Evolutionary conservation across 2,329 filamentous ascomycete genomes (phyloP).

Genomic region (Bisporella sp.): DNA sequence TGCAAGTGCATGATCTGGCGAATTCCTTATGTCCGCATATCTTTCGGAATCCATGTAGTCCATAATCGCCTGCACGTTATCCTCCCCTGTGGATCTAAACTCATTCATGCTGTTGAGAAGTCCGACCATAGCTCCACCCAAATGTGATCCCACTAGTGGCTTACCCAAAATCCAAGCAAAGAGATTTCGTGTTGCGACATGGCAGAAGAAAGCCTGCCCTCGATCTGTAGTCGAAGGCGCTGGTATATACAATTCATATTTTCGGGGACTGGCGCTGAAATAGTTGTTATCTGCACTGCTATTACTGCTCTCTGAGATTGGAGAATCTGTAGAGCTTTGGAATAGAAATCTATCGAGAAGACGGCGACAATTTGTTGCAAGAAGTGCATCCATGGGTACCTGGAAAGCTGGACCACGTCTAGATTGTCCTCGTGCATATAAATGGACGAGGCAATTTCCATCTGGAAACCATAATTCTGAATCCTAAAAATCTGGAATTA

Average conservation of each 20-base stretch:
- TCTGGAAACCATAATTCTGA: constrained; percentile 61
- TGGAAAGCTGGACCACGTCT: constrained; percentile 61
- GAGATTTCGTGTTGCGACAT: constrained; percentile 66
- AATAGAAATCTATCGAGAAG: constrained; percentile 48
- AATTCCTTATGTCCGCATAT: constrained; percentile 59
- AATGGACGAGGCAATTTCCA: constrained; percentile 63
- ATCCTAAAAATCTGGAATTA: constrained; percentile 44
- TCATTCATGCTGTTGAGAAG: constrained; percentile 60
- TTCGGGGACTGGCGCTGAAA: constrained; percentile 11
- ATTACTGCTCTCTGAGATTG: constrained; percentile 7
- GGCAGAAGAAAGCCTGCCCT: constrained; percentile 51
- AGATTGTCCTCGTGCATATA: constrained; percentile 60
- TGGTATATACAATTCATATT: constrained; percentile 61
- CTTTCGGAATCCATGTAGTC: constrained; percentile 62
- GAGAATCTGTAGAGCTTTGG: constrained; percentile 7
- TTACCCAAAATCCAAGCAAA: constrained; percentile 63
- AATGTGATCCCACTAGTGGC: constrained; percentile 59
- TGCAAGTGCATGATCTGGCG: constrained; percentile 61
- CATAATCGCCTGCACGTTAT: constrained; percentile 56
- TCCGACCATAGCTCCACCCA: constrained; percentile 57
- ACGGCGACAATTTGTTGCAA: constrained; percentile 50
- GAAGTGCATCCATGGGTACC: constrained; percentile 50
- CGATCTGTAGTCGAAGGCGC: constrained; percentile 47
- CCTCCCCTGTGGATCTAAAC: constrained; percentile 45
- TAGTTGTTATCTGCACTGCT: constrained; percentile 7